Evolutionary conservation across 2,329 filamentous ascomycete species (phyloP).

Genomic region (Apiospora pterosperma): DNA sequence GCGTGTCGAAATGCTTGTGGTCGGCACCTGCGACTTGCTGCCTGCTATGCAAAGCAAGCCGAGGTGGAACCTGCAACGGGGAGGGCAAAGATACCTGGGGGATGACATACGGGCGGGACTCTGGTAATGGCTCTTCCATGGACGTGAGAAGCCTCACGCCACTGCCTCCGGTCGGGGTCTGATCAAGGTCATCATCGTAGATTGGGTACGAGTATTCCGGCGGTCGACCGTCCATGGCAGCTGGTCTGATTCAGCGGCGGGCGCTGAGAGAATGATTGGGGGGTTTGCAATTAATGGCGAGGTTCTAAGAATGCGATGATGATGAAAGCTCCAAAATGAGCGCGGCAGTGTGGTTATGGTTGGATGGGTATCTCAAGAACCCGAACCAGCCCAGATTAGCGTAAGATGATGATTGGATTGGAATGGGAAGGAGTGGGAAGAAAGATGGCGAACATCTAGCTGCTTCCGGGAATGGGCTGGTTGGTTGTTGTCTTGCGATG

Average conservation of each 20-base stretch:
- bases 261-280: neutral
- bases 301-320: too few relatives aligned
- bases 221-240: conserved; percentile 7
- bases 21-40: conserved; percentile 11
- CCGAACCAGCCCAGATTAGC: too few relatives aligned
- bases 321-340: too few relatives aligned
- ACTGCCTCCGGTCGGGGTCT: conserved; percentile 43
- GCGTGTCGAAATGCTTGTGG: conserved; percentile 28
- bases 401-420: too few relatives aligned
- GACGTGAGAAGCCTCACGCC: conserved; percentile 61
- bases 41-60: conserved; percentile 20
- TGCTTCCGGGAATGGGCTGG: too few relatives aligned
- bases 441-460: too few relatives aligned
- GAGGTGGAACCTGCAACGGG: conserved; percentile 18
- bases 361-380: too few relatives aligned
- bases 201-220: conserved; percentile 14
- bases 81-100: conserved; percentile 19
- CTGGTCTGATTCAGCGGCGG: neutral
- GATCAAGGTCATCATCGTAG: conserved; percentile 54
- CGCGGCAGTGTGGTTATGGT: too few relatives aligned
- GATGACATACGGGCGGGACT: conserved; percentile 53
- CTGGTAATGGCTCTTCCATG: conserved; percentile 51
- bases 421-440: too few relatives aligned
- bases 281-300: neutral
- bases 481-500: too few relatives aligned